Conservation (phyloP, 257 asterid species). For the Solanum sejunctum region DNA sequence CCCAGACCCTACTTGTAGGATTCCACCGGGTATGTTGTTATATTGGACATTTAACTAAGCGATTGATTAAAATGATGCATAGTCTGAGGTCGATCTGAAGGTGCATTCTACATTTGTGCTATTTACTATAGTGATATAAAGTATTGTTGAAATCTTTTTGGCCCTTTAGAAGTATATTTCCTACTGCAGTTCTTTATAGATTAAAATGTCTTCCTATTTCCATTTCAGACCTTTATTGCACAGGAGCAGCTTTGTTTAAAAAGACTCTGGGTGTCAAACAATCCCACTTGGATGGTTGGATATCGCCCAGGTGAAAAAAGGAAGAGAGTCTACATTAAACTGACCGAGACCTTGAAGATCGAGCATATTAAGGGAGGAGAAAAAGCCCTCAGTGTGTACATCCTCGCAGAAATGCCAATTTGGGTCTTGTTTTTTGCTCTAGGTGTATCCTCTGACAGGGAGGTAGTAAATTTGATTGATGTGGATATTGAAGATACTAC, state of each 20-base stretch:
- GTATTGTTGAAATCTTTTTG: not conserved
- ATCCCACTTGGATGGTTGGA: conserved; percentile 54
- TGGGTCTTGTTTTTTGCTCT: conserved; percentile 85
- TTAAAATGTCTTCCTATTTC: not conserved
- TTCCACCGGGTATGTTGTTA: too few relatives aligned
- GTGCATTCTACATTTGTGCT: not conserved
- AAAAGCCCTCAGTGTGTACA: conserved; percentile 51
- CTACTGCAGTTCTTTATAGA: not conserved
- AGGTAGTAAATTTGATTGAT: conserved; percentile 50
- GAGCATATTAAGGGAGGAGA: conserved; percentile 50
- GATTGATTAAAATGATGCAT: not conserved
- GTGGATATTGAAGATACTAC: conserved; percentile 34
- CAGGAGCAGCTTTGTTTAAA: conserved; percentile 82
- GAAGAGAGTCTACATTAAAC: conserved; percentile 49
- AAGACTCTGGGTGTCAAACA: conserved; percentile 62
- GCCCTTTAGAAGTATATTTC: not conserved
- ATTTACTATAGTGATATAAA: not conserved
- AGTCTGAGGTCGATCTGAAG: not conserved
- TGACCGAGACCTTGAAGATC: conserved; percentile 35
- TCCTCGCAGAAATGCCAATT: conserved; percentile 57
- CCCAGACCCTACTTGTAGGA: too few relatives aligned
- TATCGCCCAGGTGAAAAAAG: conserved; percentile 48
- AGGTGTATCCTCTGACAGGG: conserved; percentile 65
- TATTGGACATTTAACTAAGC: not conserved
- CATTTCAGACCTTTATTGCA: conserved; percentile 75